Evolutionary conservation across 495 filamentous ascomycete species (phyloP).

Genomic region (Oidiodendron maius): DNA sequence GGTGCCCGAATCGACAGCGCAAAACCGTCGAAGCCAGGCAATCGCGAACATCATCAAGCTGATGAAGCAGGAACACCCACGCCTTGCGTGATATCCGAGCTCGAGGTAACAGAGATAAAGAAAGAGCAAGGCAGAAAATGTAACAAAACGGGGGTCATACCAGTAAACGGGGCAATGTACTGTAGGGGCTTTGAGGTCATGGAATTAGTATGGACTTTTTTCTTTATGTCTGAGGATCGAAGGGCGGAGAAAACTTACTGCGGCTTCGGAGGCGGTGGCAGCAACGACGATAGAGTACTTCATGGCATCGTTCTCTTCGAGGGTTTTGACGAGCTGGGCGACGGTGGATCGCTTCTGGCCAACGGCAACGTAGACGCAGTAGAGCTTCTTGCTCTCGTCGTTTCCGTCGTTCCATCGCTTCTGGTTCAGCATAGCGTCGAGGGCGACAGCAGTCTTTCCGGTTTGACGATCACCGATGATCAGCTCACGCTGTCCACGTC

Average conservation of each 20-base stretch:
- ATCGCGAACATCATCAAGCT: too few species aligned
- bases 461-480: constrained; percentile 99
- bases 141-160: constrained; percentile 17
- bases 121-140: constrained; percentile 21
- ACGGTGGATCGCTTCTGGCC: constrained; percentile 99
- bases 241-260: constrained; percentile 21
- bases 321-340: constrained; percentile 97
- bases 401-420: constrained; percentile 88
- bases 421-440: constrained; percentile 98
- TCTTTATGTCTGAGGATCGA: background rate
- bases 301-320: constrained; percentile 99
- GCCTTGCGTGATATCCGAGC: background rate
- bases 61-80: background rate
- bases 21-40: too few species aligned
- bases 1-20: too few species aligned
- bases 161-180: constrained; percentile 95
- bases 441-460: constrained; percentile 98
- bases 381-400: constrained; percentile 96
- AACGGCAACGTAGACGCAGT: constrained; percentile 98
- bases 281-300: constrained; percentile 96
- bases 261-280: constrained; percentile 96
- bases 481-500: constrained; percentile 99
- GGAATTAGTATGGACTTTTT: background rate
- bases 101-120: constrained; percentile 9
- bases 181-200: constrained; percentile 52